phyloP scores from a whole-genome alignment of 1,284 basidiomycete genomes.

The Leccinum insolens region DNA sequence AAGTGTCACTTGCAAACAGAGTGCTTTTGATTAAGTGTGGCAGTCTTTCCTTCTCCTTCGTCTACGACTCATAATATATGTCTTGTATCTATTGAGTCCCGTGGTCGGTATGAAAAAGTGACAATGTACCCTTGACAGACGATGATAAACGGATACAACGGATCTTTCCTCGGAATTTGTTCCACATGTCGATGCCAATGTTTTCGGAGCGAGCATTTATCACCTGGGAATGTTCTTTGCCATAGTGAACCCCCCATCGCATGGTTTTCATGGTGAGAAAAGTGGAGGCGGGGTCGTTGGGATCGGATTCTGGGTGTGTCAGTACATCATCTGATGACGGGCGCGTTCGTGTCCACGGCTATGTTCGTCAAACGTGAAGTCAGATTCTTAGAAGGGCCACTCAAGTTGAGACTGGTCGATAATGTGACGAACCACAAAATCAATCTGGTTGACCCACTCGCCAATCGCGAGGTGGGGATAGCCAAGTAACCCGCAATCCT shows the following conservation, averaged over 20 bases:
- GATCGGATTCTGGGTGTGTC: constrained; percentile 1
- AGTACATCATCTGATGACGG: constrained; percentile 55
- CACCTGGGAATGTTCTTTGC: constrained; percentile 79
- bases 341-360: constrained; percentile 69
- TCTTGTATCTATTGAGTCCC: constrained; percentile 1
- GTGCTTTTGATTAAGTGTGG: constrained; percentile 79
- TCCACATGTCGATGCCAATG: constrained; percentile 82
- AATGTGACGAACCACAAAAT: constrained; percentile 49
- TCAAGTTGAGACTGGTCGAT: background rate
- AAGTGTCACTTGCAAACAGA: constrained; percentile 25
- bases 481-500: constrained; percentile 46
- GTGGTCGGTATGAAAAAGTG: background rate
- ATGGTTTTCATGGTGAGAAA: constrained; percentile 66
- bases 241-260: constrained; percentile 93
- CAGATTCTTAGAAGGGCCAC: background rate
- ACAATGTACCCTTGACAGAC: constrained; percentile 70
- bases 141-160: constrained; percentile 64
- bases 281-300: constrained; percentile 1
- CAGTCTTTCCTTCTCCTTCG: constrained; percentile 75
- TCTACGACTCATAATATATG: constrained; percentile 92
- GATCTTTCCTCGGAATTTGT: constrained; percentile 74
- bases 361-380: constrained; percentile 34
- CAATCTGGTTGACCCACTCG: constrained; percentile 65
- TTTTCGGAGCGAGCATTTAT: constrained; percentile 91
- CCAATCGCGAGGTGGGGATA: constrained; percentile 48